Evolutionary conservation across 2,329 filamentous ascomycete species (phyloP).

Genomic region (Emergomyces orientalis): DNA sequence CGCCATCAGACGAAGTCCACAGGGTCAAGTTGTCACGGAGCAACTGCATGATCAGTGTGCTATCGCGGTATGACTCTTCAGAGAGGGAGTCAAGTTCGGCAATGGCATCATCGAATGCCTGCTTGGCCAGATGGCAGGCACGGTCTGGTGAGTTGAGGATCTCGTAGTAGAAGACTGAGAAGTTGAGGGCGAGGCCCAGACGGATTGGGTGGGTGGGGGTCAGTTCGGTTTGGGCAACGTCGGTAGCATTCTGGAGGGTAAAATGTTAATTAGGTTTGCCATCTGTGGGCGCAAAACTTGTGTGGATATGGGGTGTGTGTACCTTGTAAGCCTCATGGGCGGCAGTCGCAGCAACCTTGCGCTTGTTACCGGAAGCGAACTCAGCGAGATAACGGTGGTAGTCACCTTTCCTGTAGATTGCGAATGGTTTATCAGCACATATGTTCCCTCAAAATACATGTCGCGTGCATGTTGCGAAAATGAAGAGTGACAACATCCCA

Average conservation of each 20-base stretch:
- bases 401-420: conserved; percentile 71
- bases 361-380: conserved; percentile 87
- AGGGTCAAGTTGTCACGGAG: conserved; percentile 96
- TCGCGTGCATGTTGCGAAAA: neutral
- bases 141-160: conserved; percentile 96
- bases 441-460: neutral
- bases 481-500: neutral
- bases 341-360: conserved; percentile 75
- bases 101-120: conserved; percentile 97
- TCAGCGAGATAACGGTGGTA: conserved; percentile 94
- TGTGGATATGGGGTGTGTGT: conserved; percentile 21
- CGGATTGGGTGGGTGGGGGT: conserved; percentile 97
- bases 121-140: conserved; percentile 97
- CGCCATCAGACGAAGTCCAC: conserved; percentile 90
- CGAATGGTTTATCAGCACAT: conserved; percentile 12
- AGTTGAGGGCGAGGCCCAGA: conserved; percentile 94
- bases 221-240: conserved; percentile 95
- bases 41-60: conserved; percentile 98
- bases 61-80: conserved; percentile 97
- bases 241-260: conserved; percentile 71
- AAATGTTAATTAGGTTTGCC: neutral
- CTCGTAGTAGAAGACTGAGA: conserved; percentile 99
- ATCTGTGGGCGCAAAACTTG: neutral
- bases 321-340: conserved; percentile 98
- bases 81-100: conserved; percentile 96